Percentiles rank a stretch among this genome's conserved stretches.
These are phyloP conservation scores for Paraconiothyrium brasiliense DNA, from an alignment of 2,329 filamentous ascomycete genomes.

Conservation along the genomic window DNA sequence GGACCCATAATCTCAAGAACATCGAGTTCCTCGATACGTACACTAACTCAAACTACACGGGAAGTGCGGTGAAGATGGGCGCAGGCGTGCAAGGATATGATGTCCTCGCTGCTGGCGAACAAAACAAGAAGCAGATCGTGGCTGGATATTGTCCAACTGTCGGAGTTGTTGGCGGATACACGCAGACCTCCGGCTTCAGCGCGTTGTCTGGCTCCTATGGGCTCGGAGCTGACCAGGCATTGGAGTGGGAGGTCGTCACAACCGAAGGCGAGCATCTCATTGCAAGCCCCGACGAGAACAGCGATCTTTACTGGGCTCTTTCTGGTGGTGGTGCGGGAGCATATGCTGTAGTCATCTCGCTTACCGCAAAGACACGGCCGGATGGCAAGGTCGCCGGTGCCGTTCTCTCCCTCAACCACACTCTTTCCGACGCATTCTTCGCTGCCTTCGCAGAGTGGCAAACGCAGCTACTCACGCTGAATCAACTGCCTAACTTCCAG, in stretches of 20 bases:
- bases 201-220: slow-evolving; percentile 24
- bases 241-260: slow-evolving; percentile 45
- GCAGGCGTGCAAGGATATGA: slow-evolving; percentile 25
- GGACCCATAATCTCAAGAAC: slow-evolving; percentile 23
- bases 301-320: slow-evolving; percentile 50
- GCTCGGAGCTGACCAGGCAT: slow-evolving; percentile 42
- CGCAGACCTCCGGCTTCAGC: slow-evolving; percentile 43
- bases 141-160: slow-evolving; percentile 46
- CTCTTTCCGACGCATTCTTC: slow-evolving; percentile 14
- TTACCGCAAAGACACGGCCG: slow-evolving; percentile 25
- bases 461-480: too few relatives aligned
- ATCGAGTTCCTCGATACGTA: slow-evolving; percentile 13
- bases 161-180: slow-evolving; percentile 45
- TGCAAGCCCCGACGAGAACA: slow-evolving; percentile 38
- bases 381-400: slow-evolving; percentile 19
- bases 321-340: slow-evolving; percentile 37
- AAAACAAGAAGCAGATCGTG: slow-evolving; percentile 32
- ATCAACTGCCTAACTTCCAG: too few relatives aligned
- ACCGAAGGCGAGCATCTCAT: slow-evolving; percentile 39
- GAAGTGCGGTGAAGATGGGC: slow-evolving; percentile 20
- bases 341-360: slow-evolving; percentile 28
- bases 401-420: background rate
- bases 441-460: slow-evolving; percentile 3
- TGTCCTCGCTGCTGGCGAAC: slow-evolving; percentile 8
- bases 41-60: slow-evolving; percentile 17